Evolutionary conservation across 2,329 filamentous ascomycete genomes (phyloP).

Genomic region (Chaetomium globosum): DNA sequence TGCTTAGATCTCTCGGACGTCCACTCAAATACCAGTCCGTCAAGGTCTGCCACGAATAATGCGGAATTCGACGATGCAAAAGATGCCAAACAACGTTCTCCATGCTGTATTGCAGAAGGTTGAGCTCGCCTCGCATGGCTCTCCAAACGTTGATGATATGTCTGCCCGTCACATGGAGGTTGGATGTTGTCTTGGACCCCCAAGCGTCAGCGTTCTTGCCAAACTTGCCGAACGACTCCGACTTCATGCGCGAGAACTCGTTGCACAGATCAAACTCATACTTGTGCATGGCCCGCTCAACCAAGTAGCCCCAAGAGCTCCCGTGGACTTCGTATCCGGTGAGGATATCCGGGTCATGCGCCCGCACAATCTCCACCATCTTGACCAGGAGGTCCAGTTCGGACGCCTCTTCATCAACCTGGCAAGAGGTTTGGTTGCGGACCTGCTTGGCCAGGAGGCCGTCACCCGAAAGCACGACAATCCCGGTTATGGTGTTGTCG

Average conservation of each 20-base stretch:
- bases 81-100: slow-evolving; percentile 94
- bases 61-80: slow-evolving; percentile 82
- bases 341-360: slow-evolving; percentile 85
- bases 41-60: slow-evolving; percentile 77
- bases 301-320: slow-evolving; percentile 91
- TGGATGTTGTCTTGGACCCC: slow-evolving; percentile 93
- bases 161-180: slow-evolving; percentile 86
- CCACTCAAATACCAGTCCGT: slow-evolving; percentile 79
- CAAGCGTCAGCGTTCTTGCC: slow-evolving; percentile 86
- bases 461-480: slow-evolving; percentile 70
- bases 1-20: slow-evolving; percentile 69
- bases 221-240: slow-evolving; percentile 77
- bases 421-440: slow-evolving; percentile 58
- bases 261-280: slow-evolving; percentile 91
- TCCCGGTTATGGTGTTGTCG: slow-evolving; percentile 64
- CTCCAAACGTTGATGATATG: slow-evolving; percentile 98
- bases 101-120: slow-evolving; percentile 90
- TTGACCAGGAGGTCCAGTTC: slow-evolving; percentile 84
- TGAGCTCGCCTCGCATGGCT: slow-evolving; percentile 90
- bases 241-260: slow-evolving; percentile 86
- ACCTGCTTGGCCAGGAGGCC: slow-evolving; percentile 63
- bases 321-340: slow-evolving; percentile 95
- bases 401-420: slow-evolving; percentile 72
- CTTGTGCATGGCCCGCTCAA: slow-evolving; percentile 81
- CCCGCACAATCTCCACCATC: slow-evolving; percentile 84